Percentiles rank a stretch among this genome's conserved stretches.
These are phyloP conservation scores for Cutaneotrichosporon daszewskae DNA, from an alignment of 1,284 basidiomycete species.

Conservation along the genomic window DNA sequence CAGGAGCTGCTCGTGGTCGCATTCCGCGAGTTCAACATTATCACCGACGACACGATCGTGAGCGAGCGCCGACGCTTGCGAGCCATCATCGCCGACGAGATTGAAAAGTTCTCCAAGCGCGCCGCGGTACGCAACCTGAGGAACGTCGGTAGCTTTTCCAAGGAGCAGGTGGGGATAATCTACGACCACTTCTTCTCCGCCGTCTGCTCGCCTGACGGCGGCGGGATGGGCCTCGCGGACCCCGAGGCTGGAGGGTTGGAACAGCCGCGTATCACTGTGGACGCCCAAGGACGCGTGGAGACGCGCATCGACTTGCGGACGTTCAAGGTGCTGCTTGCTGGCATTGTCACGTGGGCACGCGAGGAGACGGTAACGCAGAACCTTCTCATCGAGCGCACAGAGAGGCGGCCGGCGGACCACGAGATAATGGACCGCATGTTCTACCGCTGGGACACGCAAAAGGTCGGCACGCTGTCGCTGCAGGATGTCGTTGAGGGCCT, in stretches of 20 bases:
- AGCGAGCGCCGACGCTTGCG: constrained; percentile 81
- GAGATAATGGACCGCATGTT: constrained; percentile 61
- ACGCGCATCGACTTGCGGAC: constrained; percentile 81
- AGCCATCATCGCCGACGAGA: constrained; percentile 83
- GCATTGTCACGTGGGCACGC: constrained; percentile 92
- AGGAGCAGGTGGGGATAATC: constrained; percentile 81
- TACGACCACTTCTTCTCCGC: constrained; percentile 89
- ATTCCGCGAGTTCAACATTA: constrained; percentile 94
- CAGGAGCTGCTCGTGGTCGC: constrained; percentile 94
- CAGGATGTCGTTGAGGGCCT: constrained; percentile 87
- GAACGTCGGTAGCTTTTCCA: constrained; percentile 72
- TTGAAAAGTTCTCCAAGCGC: constrained; percentile 95
- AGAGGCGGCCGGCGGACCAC: constrained; percentile 50
- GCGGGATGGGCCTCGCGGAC: constrained; percentile 8
- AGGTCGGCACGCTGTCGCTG: constrained; percentile 73
- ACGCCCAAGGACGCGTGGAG: constrained; percentile 66
- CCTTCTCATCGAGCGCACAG: constrained; percentile 69
- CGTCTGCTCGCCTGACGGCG: constrained; percentile 56
- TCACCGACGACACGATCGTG: constrained; percentile 91
- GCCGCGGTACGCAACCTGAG: constrained; percentile 84
- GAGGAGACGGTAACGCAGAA: constrained; percentile 90
- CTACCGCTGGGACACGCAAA: constrained; percentile 81
- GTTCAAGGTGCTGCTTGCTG: constrained; percentile 83
- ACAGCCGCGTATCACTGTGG: constrained; percentile 41
- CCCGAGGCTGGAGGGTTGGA: constrained; percentile 31